Evolutionary conservation across 192 early-diverging fungal species (phyloP).

Genomic region (Linnemannia zychae): DNA sequence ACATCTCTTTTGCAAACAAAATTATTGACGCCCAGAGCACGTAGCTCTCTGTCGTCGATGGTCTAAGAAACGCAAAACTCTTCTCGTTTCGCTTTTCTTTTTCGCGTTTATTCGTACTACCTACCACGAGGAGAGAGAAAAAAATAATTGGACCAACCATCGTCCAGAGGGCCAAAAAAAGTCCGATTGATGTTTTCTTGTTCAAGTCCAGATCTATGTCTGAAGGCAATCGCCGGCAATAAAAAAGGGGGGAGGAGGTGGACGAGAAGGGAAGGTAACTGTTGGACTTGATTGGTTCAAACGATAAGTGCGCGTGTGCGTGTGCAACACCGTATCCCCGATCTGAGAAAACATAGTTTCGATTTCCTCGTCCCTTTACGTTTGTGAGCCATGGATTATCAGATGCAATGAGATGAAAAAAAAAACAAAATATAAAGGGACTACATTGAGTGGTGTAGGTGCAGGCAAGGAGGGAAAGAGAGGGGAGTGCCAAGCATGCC

Average conservation of each 20-base stretch:
- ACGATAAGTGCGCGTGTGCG: too few relatives aligned
- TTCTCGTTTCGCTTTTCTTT: not conserved
- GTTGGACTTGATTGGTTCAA: not conserved
- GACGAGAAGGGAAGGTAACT: not conserved
- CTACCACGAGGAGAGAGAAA: not conserved
- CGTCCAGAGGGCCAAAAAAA: not conserved
- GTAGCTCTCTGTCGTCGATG: too few relatives aligned
- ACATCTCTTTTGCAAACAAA: too few relatives aligned
- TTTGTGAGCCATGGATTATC: not conserved
- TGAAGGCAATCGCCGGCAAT: too few relatives aligned
- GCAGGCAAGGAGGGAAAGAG: not conserved
- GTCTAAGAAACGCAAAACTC: not conserved
- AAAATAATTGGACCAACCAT: not conserved
- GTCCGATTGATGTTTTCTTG: not conserved
- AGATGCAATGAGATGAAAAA: not conserved
- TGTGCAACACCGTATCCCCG: too few relatives aligned
- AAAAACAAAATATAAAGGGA: too few relatives aligned
- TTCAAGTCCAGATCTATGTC: not conserved
- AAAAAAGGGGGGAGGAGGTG: not conserved
- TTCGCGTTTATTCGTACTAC: not conserved
- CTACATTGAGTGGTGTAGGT: not conserved
- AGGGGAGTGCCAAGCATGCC: not conserved
- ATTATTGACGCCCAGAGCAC: too few relatives aligned
- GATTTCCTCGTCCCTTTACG: not conserved
- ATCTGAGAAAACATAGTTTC: too few relatives aligned